A percentile compares a stretch with the other conserved stretches of the same genome.
Evolutionary conservation across 768 basidiomycete species (phyloP).

Genomic region (Lactarius sanguifluus): DNA sequence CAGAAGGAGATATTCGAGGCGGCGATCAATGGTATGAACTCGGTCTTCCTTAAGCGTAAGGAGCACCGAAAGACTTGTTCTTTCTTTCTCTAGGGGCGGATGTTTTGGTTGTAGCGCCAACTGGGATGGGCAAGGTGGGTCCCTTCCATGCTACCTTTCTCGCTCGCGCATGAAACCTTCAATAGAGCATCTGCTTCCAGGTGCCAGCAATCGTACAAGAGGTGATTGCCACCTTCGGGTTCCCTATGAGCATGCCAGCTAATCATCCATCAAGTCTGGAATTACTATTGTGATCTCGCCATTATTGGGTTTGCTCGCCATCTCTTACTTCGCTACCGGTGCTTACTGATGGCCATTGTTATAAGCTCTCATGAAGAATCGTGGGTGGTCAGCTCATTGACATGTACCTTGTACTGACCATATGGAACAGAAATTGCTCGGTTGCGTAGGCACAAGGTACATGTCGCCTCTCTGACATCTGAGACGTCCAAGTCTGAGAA

Average conservation of each 20-base stretch:
- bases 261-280: slow-evolving; percentile 43
- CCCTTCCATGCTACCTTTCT: background rate
- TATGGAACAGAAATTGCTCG: slow-evolving; percentile 56
- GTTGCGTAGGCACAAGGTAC: slow-evolving; percentile 53
- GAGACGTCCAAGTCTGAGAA: slow-evolving; percentile 59
- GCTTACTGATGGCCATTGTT: background rate
- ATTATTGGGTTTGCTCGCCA: slow-evolving; percentile 55
- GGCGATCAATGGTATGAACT: slow-evolving; percentile 54
- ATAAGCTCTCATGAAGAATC: slow-evolving; percentile 80
- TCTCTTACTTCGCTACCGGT: background rate
- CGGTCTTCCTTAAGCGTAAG: background rate
- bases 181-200: slow-evolving; percentile 82
- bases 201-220: slow-evolving; percentile 69
- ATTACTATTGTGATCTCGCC: slow-evolving; percentile 78
- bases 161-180: background rate
- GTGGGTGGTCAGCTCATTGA: slow-evolving; percentile 42
- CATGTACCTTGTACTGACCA: background rate
- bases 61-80: background rate
- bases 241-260: background rate
- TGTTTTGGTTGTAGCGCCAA: slow-evolving; percentile 79
- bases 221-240: slow-evolving; percentile 38
- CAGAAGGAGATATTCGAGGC: slow-evolving; percentile 76
- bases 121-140: slow-evolving; percentile 84
- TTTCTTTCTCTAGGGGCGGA: slow-evolving; percentile 52
- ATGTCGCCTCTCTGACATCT: slow-evolving; percentile 63